Conservation (phyloP, 805 yeast species). For the Candida endomychidarum region DNA sequence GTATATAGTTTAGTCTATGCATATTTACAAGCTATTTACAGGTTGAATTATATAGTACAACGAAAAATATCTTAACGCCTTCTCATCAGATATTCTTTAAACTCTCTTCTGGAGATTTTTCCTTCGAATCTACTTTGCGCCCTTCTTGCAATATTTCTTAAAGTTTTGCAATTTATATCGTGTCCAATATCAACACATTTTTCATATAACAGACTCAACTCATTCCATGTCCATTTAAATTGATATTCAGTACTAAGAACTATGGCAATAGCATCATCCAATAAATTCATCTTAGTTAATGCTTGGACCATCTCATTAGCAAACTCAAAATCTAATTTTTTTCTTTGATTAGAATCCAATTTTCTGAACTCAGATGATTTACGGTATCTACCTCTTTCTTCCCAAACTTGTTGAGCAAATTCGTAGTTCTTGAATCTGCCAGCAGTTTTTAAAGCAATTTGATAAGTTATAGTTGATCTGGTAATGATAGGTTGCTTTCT, state of each 20-base stretch:
- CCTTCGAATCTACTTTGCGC: slow-evolving; percentile 40
- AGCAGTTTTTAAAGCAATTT: slow-evolving; percentile 66
- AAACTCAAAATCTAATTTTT: slow-evolving; percentile 59
- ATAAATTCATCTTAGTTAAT: slow-evolving; percentile 52
- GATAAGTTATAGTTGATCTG: slow-evolving; percentile 47
- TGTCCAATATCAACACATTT: slow-evolving; percentile 35
- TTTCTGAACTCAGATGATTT: slow-evolving; percentile 50
- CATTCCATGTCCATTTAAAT: slow-evolving; percentile 64
- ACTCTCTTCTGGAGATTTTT: slow-evolving; percentile 37
- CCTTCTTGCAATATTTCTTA: slow-evolving; percentile 34
- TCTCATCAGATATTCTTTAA: slow-evolving; percentile 30
- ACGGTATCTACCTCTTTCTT: slow-evolving; percentile 74
- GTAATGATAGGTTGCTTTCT: slow-evolving; percentile 3
- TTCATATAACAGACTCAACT: slow-evolving; percentile 28
- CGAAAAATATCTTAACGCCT: too few species aligned
- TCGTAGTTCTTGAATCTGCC: slow-evolving; percentile 50
- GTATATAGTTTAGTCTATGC: slow-evolving; percentile 7
- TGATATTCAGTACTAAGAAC: slow-evolving; percentile 64
- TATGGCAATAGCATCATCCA: slow-evolving; percentile 70
- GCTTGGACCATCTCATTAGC: slow-evolving; percentile 69
- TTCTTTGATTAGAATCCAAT: slow-evolving; percentile 36
- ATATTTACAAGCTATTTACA: slow-evolving; percentile 11
- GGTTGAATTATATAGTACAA: slow-evolving; percentile 1
- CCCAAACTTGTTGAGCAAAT: slow-evolving; percentile 70
- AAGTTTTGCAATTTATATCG: slow-evolving; percentile 26